Evolutionary conservation across 2,329 filamentous ascomycete species (phyloP).

Genomic region (Fusarium graminum): DNA sequence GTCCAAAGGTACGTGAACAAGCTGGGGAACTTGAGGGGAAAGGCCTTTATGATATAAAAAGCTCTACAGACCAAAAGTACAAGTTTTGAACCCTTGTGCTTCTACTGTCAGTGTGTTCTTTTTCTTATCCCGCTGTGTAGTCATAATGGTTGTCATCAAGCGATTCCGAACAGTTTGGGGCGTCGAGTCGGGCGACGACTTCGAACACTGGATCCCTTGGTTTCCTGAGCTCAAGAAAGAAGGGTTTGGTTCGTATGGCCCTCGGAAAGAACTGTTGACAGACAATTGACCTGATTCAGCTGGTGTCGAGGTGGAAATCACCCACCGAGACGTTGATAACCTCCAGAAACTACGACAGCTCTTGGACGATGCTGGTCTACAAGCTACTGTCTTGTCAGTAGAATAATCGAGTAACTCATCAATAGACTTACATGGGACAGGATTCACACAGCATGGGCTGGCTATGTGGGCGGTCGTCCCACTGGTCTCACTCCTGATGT

Average conservation of each 20-base stretch:
- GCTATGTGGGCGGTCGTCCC: background rate
- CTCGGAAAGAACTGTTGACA: fast-evolving
- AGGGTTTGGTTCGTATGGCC: background rate
- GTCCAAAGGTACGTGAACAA: background rate
- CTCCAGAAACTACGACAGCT: background rate
- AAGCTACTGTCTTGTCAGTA: background rate
- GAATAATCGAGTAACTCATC: fast-evolving
- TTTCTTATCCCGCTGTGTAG: fast-evolving
- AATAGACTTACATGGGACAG: background rate
- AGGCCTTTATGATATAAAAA: no score
- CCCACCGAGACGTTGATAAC: background rate
- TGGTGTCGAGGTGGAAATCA: constrained; percentile 1
- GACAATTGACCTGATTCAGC: background rate
- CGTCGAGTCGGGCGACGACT: background rate
- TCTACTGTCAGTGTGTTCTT: no score
- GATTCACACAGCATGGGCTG: constrained; percentile 3
- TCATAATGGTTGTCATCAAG: background rate
- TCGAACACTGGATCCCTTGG: constrained; percentile 4
- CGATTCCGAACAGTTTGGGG: constrained; percentile 4
- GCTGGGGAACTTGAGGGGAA: no score
- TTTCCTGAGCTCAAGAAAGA: background rate
- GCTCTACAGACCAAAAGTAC: no score
- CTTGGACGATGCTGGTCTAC: background rate
- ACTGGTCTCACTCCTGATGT: background rate
- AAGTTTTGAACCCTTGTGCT: no score